phyloP scores from a whole-genome alignment of 139 green algal species.

The Limnomonas spitsbergensis region DNA sequence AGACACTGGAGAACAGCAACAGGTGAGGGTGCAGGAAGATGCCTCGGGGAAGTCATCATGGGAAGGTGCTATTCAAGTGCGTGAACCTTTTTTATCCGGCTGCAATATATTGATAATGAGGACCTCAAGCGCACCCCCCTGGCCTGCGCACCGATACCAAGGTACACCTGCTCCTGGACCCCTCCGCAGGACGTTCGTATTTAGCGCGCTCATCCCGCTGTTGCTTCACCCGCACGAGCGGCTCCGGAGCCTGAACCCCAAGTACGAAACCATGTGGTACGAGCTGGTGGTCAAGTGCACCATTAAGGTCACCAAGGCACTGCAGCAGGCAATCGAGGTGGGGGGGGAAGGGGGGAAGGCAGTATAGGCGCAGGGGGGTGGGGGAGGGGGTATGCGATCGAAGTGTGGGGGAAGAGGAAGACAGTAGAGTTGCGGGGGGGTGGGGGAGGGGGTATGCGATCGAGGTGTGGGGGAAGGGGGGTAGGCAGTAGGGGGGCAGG shows the following conservation, averaged over 20 bases:
- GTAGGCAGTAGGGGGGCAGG: no score
- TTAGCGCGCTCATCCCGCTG: conserved; percentile 60
- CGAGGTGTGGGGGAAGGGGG: no score
- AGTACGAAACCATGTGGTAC: conserved; percentile 50
- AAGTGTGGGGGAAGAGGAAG: no score
- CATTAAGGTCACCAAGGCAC: conserved; percentile 91
- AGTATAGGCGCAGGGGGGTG: no score
- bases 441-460: no score
- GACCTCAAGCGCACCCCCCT: no score
- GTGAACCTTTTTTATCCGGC: no score
- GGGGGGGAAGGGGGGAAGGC: background rate
- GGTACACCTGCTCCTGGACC: no score
- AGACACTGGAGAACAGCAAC: conserved; percentile 83
- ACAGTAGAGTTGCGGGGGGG: no score
- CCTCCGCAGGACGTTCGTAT: conserved; percentile 4
- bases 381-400: background rate
- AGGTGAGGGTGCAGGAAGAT: background rate
- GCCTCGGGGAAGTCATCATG: background rate
- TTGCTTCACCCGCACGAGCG: conserved; percentile 49
- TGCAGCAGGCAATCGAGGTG: conserved; percentile 51
- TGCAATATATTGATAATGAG: no score
- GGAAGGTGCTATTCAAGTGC: no score
- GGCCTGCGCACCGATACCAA: no score
- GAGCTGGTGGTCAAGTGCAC: conserved; percentile 96
- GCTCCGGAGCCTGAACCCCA: conserved; percentile 9